Conservation (phyloP, 2,329 filamentous ascomycete species). For the Diaporthe vexans region DNA sequence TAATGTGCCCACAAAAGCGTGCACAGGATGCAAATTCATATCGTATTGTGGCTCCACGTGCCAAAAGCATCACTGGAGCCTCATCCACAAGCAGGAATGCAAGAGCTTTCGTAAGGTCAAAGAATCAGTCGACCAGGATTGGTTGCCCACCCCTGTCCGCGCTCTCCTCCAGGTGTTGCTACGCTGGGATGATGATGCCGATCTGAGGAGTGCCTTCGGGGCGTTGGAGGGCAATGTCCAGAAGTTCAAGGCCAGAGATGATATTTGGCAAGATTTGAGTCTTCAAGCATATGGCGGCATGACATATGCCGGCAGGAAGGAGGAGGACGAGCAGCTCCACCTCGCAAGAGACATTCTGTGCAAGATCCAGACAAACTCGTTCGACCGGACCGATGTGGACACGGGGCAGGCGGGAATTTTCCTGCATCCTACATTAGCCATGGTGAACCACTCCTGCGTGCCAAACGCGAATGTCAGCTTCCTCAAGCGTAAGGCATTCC, state of each 20-base stretch:
- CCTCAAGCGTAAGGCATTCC: conserved; percentile 62
- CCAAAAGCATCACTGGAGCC: conserved; percentile 68
- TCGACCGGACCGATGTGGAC: conserved; percentile 68
- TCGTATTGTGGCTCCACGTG: conserved; percentile 69
- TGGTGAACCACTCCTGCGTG: conserved; percentile 74
- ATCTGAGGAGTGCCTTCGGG: conserved; percentile 50
- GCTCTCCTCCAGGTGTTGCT: conserved; percentile 67
- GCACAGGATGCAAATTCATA: conserved; percentile 66
- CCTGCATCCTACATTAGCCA: conserved; percentile 68
- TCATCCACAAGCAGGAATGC: conserved; percentile 69
- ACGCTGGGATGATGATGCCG: conserved; percentile 50
- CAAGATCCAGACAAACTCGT: conserved; percentile 75
- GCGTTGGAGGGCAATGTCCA: conserved; percentile 63
- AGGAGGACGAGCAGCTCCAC: conserved; percentile 52
- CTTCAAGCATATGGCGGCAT: conserved; percentile 65
- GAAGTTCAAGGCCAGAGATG: conserved; percentile 51
- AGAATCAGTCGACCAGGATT: conserved; percentile 47
- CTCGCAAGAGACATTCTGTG: conserved; percentile 64
- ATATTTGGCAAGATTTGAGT: conserved; percentile 62
- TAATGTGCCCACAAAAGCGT: conserved; percentile 52
- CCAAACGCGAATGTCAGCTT: conserved; percentile 73
- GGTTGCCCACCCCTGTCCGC: conserved; percentile 68
- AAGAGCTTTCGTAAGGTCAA: conserved; percentile 56
- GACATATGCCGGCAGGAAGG: conserved; percentile 58
- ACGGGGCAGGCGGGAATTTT: conserved; percentile 67